Evolutionary conservation across 1,284 basidiomycete species (phyloP).

Genomic region (Leccinum subspadiceum): DNA sequence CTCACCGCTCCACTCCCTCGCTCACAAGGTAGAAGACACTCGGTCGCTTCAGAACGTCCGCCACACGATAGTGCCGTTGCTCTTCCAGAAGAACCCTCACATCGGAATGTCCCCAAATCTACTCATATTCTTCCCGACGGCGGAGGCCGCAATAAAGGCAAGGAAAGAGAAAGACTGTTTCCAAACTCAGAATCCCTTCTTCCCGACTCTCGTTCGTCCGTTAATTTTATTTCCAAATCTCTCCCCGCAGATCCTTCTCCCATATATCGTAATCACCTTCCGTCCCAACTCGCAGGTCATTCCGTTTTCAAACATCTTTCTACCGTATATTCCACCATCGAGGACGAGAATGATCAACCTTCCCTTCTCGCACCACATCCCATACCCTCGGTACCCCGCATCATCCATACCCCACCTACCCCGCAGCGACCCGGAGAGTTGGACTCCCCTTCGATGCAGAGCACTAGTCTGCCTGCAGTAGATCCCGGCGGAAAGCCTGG

Average conservation of each 20-base stretch:
- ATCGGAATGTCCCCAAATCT: constrained; percentile 14
- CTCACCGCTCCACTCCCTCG: constrained; percentile 11
- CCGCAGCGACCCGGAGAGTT: constrained; percentile 34
- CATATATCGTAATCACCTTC: constrained; percentile 14
- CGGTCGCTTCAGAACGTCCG: constrained; percentile 29
- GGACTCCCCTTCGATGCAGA: constrained; percentile 6
- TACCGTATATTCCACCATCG: constrained; percentile 28
- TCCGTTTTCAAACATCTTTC: constrained; percentile 15
- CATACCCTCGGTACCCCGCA: constrained; percentile 30
- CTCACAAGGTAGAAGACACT: constrained; percentile 30
- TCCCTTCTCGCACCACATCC: constrained; percentile 15
- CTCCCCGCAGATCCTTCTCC: constrained; percentile 18
- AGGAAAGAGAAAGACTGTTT: constrained; percentile 21
- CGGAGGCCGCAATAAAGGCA: constrained; percentile 27
- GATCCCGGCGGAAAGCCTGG: constrained; percentile 11
- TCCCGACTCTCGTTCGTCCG: constrained; percentile 8
- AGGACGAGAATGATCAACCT: constrained; percentile 21
- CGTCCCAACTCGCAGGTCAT: constrained; percentile 11
- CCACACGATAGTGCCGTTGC: constrained; percentile 36
- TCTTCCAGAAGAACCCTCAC: constrained; percentile 29
- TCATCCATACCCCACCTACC: constrained; percentile 45
- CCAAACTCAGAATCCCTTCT: constrained; percentile 2
- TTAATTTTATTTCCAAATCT: constrained; percentile 22
- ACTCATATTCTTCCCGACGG: constrained; percentile 13
- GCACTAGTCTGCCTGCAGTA: constrained; percentile 9